A percentile compares a stretch with the other conserved stretches of the same genome.
Conservation (phyloP, 2,329 filamentous ascomycete species). For the Aspergillus luchuensis region DNA sequence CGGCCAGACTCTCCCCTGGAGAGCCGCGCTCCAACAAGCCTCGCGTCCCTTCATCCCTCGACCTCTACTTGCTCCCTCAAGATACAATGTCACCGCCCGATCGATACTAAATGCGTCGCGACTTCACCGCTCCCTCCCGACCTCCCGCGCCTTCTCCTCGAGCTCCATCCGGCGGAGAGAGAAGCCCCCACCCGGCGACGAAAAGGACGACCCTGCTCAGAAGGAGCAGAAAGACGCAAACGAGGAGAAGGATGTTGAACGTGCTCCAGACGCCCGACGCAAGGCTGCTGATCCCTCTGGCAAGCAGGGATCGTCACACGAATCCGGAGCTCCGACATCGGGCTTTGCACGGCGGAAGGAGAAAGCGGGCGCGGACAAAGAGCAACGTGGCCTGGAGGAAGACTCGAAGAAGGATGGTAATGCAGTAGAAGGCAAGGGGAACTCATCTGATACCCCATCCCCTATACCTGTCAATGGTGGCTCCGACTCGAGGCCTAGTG, state of each 20-base stretch:
- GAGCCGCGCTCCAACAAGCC: slow-evolving; percentile 59
- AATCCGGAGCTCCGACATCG: slow-evolving; percentile 38
- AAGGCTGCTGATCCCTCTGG: slow-evolving; percentile 42
- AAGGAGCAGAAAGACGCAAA: slow-evolving; percentile 30
- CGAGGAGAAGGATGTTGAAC: slow-evolving; percentile 46
- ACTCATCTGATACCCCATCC: slow-evolving; percentile 51
- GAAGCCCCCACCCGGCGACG: slow-evolving; percentile 51
- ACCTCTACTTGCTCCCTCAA: slow-evolving; percentile 33
- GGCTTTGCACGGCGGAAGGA: slow-evolving; percentile 44
- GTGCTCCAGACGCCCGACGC: slow-evolving; percentile 47
- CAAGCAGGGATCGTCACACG: slow-evolving; percentile 28
- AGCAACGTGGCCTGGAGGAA: slow-evolving; percentile 38
- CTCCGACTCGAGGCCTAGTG: slow-evolving; percentile 54
- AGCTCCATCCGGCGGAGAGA: slow-evolving; percentile 57
- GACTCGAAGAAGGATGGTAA: slow-evolving; percentile 46
- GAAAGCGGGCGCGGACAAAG: slow-evolving; percentile 41
- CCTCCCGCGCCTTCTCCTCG: slow-evolving; percentile 47
- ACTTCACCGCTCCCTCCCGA: slow-evolving; percentile 28
- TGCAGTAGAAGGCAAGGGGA: slow-evolving; percentile 48
- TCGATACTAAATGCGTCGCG: slow-evolving; percentile 30
- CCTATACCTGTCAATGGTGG: slow-evolving; percentile 42
- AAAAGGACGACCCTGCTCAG: slow-evolving; percentile 33
- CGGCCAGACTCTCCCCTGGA: slow-evolving; percentile 66
- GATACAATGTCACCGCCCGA: slow-evolving; percentile 34
- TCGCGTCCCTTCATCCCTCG: slow-evolving; percentile 43